These are phyloP conservation scores for thale cress (Arabidopsis thaliana) DNA, from an alignment of 345 rosid genomes.

Conservation along the genomic window DNA sequence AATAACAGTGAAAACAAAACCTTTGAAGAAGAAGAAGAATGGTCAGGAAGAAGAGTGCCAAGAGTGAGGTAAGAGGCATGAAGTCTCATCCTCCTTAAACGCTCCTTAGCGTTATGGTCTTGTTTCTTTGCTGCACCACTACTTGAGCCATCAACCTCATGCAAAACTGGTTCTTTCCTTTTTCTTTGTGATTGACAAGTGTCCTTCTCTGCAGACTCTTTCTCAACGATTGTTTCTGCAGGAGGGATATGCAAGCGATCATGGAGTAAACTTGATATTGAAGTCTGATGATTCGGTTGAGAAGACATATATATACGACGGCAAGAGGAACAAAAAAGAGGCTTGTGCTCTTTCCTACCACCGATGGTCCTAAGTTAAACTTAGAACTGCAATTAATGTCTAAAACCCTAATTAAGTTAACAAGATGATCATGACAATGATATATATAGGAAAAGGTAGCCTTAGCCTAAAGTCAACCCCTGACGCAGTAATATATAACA, in stretches of 20 bases:
- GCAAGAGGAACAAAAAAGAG: conserved; percentile 13
- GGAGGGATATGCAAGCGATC: conserved; percentile 43
- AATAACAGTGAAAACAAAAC: conserved; percentile 1
- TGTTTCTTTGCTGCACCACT: conserved; percentile 42
- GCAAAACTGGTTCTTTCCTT: conserved; percentile 29
- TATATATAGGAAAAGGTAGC: not conserved
- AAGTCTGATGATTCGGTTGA: conserved; percentile 32
- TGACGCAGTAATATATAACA: conserved; percentile 20
- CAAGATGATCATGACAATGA: conserved; percentile 29
- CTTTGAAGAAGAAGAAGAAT: conserved; percentile 44
- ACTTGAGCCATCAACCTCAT: conserved; percentile 31
- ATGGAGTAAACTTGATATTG: conserved; percentile 28
- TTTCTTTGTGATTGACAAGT: conserved; percentile 26
- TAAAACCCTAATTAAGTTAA: conserved; percentile 37
- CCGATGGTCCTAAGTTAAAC: not conserved
- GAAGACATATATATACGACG: conserved; percentile 30
- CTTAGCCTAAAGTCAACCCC: conserved; percentile 38
- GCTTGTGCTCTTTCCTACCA: conserved; percentile 1
- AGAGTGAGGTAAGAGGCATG: conserved; percentile 47
- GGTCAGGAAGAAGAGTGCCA: conserved; percentile 48
- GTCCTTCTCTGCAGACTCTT: conserved; percentile 18
- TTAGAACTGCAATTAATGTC: conserved; percentile 16
- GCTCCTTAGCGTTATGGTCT: conserved; percentile 45
- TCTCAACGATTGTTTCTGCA: conserved; percentile 32
- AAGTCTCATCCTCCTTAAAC: conserved; percentile 46